A percentile compares a stretch with the other conserved stretches of the same genome.
phyloP scores from a whole-genome alignment of 345 rosid species.

The Linum lewisii region DNA sequence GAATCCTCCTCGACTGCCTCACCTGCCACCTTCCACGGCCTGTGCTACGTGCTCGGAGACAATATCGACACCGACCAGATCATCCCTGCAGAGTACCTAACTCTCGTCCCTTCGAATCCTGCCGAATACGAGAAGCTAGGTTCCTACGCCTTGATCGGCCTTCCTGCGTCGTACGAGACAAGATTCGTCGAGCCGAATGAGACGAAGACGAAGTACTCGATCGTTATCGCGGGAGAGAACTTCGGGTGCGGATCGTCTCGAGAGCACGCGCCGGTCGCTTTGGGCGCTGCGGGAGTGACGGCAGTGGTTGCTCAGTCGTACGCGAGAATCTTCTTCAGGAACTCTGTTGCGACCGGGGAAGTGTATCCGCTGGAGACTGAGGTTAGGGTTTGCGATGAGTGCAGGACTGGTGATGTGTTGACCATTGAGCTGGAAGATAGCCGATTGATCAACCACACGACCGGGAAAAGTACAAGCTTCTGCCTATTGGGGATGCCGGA shows the following conservation, averaged over 20 bases:
- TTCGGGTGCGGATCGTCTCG: conserved; percentile 94
- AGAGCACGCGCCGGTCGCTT: conserved; percentile 91
- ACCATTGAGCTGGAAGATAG: conserved; percentile 55
- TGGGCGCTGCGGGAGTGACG: conserved; percentile 78
- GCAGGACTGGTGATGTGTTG: conserved; percentile 70
- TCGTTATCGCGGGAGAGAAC: conserved; percentile 74
- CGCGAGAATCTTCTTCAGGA: conserved; percentile 85
- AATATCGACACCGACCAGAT: conserved; percentile 97
- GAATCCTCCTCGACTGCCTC: conserved; percentile 14
- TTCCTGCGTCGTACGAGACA: conserved; percentile 51
- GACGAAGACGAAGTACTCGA: conserved; percentile 53
- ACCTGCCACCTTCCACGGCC: conserved; percentile 49
- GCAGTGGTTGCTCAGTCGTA: conserved; percentile 80
- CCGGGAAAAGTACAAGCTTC: conserved; percentile 73
- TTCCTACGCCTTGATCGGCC: conserved; percentile 67
- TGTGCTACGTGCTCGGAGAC: conserved; percentile 85
- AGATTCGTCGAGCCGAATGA: conserved; percentile 53
- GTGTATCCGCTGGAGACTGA: conserved; percentile 71
- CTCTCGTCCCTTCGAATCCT: conserved; percentile 81
- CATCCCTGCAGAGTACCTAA: conserved; percentile 82
- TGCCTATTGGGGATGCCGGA: conserved; percentile 85
- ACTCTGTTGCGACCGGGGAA: conserved; percentile 84
- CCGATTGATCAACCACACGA: conserved; percentile 66
- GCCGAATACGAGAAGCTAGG: conserved; percentile 83
- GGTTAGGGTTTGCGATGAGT: conserved; percentile 75